Evolutionary conservation across 306 rosid genomes (phyloP), one percentile per base, ranked within the genome.

Genomic region (Begonia fuchsioides): DNA sequence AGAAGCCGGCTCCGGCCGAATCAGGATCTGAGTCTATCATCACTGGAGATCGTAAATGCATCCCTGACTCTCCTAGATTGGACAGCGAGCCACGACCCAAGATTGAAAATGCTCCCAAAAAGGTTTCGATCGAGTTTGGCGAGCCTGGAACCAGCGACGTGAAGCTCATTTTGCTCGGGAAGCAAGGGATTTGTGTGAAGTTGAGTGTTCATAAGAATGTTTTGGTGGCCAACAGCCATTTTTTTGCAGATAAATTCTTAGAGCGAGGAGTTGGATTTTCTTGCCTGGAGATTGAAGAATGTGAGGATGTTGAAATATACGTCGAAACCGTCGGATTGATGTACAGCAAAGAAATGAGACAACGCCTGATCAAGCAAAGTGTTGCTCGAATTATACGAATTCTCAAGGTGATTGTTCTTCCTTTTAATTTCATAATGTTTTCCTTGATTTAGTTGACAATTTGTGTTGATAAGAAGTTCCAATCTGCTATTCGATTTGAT

Each of bases 61-160:
- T 60, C 57, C 67, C 76, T n/a, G 86, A 79, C 14, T 46, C 76
- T 14, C 60, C 72, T 51, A 72, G 68, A 40, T 43, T 58, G 2
- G 85, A 75, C 64, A 77, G 94, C 68, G 55, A 52, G 41, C 74
- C 80, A 0, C 73, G 79, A 53, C 82, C 87, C 50, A 82, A 79
- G 66, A 54, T 70, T 20, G 96, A 79, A 46, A 63, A 60, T 49
- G 56, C 79, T 70, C 96, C 94, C 0, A 83, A 83, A 71, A 87
- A 87, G 75, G 83, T 87, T 32, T 87, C 96, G 49, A 75, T 83
- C 70, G 96, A 87, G 83, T 83, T 87, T 76, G 96, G 93, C 61
- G 94, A 87, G 65, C 74, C 86, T 38, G 86, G 96, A 68, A 83
- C 83, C 20, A 77, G 82, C 70, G 80, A 87, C 66, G 40, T 79